Base-by-base conservation (phyloP, 345 rosid genomes). In the Salix suchowensis region DNA sequence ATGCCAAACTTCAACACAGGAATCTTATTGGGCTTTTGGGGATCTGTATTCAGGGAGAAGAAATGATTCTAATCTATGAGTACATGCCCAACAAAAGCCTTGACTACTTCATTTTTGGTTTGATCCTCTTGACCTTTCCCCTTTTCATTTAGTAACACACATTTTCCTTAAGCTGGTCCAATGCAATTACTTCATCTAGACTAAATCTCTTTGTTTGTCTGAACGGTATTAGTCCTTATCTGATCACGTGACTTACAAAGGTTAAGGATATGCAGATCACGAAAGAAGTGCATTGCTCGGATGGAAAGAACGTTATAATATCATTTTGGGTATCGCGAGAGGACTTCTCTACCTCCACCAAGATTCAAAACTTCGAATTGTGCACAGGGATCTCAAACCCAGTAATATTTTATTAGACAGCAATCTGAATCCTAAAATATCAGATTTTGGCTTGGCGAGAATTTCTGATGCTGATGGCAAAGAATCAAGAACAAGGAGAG, bases 1-100 rank as follows among this genome's bases (percentile, higher is more conserved):
- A 85, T 52, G 84, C 85, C 14, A 82, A 81, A 58, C 87, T 87
- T 72, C 88, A 87, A 65, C 88, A 85, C 79, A 73, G 83, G 26
- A 85, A 87, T 74, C 85, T 87, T 30, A 84, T 83, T 2, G 79
- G 69, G 64, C 85, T 87, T 26, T 65, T 85, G 1, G 89, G 88
- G 7, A 64, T 78, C 55, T 84, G 87, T 79, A 72, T 74, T 26
- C 70, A 78, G 50, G 76, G 78, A 67, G 82, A 82, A 12, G 88
- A 86, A 62, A 75, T 76, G 60, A 80, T 80, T 52, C 55, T 84
- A 44, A 78, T 82, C 48, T 84, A 86, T 26, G 82, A 84, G 77
- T 84, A 77, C 58, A 68, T 81, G 85, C 79, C 80, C 8, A 75
- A 83, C 67, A 74, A 67, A 79, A 83, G 86, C 74, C 74, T 79